phyloP scores from a whole-genome alignment of 1,284 basidiomycete genomes.

The Coniferiporia sulphurascens region DNA sequence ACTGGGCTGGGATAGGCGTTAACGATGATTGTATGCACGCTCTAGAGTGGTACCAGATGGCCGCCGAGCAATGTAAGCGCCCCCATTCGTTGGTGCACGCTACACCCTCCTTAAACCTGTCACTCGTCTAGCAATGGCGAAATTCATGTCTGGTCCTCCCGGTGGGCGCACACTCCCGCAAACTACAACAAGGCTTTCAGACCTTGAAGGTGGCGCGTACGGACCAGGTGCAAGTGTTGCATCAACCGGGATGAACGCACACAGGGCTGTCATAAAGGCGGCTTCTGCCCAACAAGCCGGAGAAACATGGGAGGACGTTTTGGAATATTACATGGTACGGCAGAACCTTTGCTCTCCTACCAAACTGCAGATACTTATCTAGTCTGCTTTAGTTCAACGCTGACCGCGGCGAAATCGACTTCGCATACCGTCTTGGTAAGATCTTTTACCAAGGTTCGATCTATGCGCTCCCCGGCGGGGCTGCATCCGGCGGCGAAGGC shows the following conservation, averaged over 20 bases:
- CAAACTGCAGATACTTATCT: background rate
- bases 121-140: constrained; percentile 53
- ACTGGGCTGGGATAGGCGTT: constrained; percentile 92
- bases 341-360: background rate
- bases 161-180: constrained; percentile 86
- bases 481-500: constrained; percentile 82
- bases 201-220: constrained; percentile 87
- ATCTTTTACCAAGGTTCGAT: constrained; percentile 94
- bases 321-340: constrained; percentile 83
- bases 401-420: constrained; percentile 81
- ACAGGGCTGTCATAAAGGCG: constrained; percentile 78
- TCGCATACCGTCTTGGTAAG: constrained; percentile 83
- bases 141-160: constrained; percentile 82
- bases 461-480: constrained; percentile 67
- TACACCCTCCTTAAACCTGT: too few species aligned
- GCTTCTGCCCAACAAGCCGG: constrained; percentile 77
- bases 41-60: constrained; percentile 82
- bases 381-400: constrained; percentile 75
- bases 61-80: constrained; percentile 72
- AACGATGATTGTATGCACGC: constrained; percentile 81
- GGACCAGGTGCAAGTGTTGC: constrained; percentile 91
- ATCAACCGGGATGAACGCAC: constrained; percentile 71
- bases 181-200: constrained; percentile 80
- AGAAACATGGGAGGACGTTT: constrained; percentile 87
- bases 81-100: too few species aligned